Evolutionary conservation across 2,329 filamentous ascomycete genomes (phyloP), one percentile per base, ranked within the genome.

Genomic region (Samsoniella hepiali): DNA sequence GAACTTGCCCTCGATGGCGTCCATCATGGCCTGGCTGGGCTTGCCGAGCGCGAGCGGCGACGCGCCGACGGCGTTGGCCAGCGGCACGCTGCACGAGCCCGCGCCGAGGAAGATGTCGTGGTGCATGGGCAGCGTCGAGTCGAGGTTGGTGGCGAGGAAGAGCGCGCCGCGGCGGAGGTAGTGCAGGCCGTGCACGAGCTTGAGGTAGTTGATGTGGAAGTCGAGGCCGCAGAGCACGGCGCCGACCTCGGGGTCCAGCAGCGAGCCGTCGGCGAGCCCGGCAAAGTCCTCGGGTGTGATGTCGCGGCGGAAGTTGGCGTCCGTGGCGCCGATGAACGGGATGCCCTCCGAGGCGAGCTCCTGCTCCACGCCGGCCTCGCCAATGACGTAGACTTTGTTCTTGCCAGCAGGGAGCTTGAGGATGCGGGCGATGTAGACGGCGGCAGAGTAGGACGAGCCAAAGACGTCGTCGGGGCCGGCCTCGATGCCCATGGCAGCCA

Each of bases 11-110:
- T 98, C 94, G 63, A 99, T 90, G 3, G 95, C 93, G 75, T 98
- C 94, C 94, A 99, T 97, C 95, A 99, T 99, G 4, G 94, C 94
- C 79, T 97, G 93, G 74, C 92, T 97, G 3, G 95, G 95, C 79
- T 99, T 99, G 0, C 95, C 95, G 47, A 98, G 79, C 3, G 91
- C 88, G 38, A 92, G 77, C 1, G 95, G 94, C 70, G 90, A 82
- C 73, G 85, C 78, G 22, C 81, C 82, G 4, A 84, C 81, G 81
- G 91, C 91, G 74, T 90, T 89, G 61, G 89, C 82, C 65, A 99
- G 78, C 2, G 93, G 91, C 32, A 91, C 87, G 57, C 89, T 88
- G 67, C 91, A 88, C 2, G 91, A 89, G 1, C 95, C 95, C 1
- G 95, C 95, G 7, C 95, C 95, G 1, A 95, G 93, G 77, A 99